A percentile compares a stretch with the other conserved stretches of the same genome.
These are phyloP conservation scores for Tolypocladium endophyticum DNA, from an alignment of 2,329 filamentous ascomycete genomes.

Conservation along the genomic window DNA sequence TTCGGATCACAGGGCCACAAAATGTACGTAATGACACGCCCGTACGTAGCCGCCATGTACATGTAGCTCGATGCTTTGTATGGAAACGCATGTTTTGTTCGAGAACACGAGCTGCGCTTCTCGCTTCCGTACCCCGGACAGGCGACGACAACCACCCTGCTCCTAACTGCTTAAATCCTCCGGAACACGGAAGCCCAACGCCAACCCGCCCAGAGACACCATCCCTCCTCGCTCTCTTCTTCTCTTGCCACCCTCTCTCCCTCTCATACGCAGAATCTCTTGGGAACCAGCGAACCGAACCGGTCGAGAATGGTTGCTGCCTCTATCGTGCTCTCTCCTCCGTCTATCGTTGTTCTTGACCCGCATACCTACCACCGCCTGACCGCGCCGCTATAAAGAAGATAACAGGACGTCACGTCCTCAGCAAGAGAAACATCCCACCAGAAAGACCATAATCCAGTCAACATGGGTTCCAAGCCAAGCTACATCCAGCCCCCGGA, in stretches of 20 bases:
- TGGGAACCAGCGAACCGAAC: not conserved
- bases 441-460: not conserved
- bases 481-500: constrained; percentile 9
- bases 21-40: constrained; percentile 5
- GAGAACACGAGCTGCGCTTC: not conserved
- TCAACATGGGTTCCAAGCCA: constrained; percentile 9
- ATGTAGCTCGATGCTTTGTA: not conserved
- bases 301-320: constrained; percentile 7
- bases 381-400: constrained; percentile 1
- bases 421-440: not conserved
- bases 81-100: not conserved
- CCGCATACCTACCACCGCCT: constrained; percentile 2
- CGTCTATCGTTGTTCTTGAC: constrained; percentile 1
- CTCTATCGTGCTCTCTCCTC: not conserved
- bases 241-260: not conserved
- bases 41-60: constrained; percentile 1
- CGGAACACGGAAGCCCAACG: not conserved
- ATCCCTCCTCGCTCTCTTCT: not conserved
- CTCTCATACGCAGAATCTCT: not conserved
- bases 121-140: not conserved
- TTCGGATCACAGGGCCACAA: constrained; percentile 5
- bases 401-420: not conserved
- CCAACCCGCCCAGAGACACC: not conserved
- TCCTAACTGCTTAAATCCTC: not conserved
- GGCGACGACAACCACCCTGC: not conserved